phyloP scores from a whole-genome alignment of 2,329 filamentous ascomycete species.

The Ceratocystis smalleyi region DNA sequence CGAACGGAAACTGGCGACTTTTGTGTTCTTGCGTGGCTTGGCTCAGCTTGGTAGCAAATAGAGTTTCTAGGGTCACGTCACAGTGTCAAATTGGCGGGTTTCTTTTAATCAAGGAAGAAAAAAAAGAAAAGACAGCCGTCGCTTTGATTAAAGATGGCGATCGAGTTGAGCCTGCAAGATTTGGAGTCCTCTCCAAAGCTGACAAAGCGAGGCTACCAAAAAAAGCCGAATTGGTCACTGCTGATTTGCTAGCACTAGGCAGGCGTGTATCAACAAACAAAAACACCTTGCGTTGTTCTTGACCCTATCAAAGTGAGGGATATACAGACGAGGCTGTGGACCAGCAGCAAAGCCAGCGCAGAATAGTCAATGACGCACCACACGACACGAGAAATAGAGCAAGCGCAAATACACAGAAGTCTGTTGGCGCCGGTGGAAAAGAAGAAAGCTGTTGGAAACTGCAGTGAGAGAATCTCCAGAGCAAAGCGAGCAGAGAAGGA shows the following conservation, averaged over 20 bases:
- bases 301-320: not conserved
- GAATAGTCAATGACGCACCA: not conserved
- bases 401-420: not conserved
- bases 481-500: not conserved
- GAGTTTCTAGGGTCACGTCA: slow-evolving; percentile 1
- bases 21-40: not conserved
- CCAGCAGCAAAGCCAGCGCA: not conserved
- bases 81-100: not conserved
- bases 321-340: not conserved
- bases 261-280: not conserved
- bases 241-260: slow-evolving; percentile 2
- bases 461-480: not conserved
- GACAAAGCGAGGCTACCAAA: slow-evolving; percentile 2
- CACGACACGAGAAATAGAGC: not conserved
- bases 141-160: not conserved
- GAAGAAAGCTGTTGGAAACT: not conserved
- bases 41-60: not conserved
- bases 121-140: not conserved
- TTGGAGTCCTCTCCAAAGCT: not conserved
- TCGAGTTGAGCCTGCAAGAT: not conserved
- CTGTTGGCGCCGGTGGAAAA: not conserved
- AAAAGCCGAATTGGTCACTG: not conserved
- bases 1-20: not conserved
- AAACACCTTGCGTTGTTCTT: not conserved
- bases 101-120: not conserved